phyloP scores from a whole-genome alignment of 2,329 filamentous ascomycete genomes.

The Colletotrichum lini region DNA sequence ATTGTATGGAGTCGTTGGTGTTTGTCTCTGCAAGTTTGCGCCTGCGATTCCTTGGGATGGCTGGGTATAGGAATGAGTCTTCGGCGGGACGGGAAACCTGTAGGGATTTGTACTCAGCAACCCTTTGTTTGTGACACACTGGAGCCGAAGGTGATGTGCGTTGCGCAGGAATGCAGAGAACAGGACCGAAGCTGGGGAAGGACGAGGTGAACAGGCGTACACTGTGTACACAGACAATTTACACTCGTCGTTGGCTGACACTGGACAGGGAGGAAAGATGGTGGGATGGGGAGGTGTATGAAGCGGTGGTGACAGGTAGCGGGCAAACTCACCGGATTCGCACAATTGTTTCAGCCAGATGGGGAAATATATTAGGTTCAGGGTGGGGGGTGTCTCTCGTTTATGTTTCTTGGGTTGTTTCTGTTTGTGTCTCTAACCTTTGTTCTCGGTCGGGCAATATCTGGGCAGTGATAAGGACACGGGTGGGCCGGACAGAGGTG shows the following conservation, averaged over 20 bases:
- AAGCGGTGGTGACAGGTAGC: not conserved
- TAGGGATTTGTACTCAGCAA: constrained; percentile 34
- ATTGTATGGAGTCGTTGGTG: not conserved
- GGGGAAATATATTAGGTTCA: not conserved
- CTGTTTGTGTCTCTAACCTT: constrained; percentile 22
- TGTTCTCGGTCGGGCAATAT: constrained; percentile 20
- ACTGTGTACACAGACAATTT: not conserved
- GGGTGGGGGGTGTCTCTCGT: constrained; percentile 19
- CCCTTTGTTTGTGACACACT: not conserved
- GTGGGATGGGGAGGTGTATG: not conserved
- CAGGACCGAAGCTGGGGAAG: not conserved
- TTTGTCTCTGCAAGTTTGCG: not conserved
- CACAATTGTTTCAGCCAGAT: constrained; percentile 29
- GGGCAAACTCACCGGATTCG: constrained; percentile 30
- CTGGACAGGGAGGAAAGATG: not conserved
- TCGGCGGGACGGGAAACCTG: constrained; percentile 11
- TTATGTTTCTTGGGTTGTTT: constrained; percentile 30
- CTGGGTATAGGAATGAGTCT: constrained; percentile 2
- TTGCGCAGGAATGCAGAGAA: constrained; percentile 29
- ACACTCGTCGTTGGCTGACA: not conserved
- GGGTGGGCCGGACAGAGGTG: not conserved
- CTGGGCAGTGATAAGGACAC: not conserved
- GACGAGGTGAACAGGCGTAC: not conserved
- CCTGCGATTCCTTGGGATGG: constrained; percentile 25
- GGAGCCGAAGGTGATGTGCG: not conserved